phyloP scores from a whole-genome alignment of 805 yeast species.

The Metschnikowia cerradonensis region DNA sequence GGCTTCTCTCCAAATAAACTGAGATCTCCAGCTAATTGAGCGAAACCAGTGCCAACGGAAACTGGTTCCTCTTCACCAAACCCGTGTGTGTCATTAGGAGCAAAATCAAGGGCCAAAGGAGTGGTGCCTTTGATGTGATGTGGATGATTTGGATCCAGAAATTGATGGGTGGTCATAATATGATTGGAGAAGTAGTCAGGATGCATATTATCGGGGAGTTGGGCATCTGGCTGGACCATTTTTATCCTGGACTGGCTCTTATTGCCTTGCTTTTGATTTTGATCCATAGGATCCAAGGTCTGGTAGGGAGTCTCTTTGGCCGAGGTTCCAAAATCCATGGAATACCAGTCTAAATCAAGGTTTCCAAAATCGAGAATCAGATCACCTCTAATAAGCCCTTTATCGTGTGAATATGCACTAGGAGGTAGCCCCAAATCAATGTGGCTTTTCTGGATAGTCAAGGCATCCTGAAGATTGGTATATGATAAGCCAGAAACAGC shows the following conservation, averaged over 20 bases:
- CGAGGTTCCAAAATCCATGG: constrained; percentile 7
- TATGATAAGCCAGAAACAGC: constrained; percentile 62
- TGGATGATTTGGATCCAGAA: constrained; percentile 35
- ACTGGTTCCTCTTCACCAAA: constrained; percentile 1
- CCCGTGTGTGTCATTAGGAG: constrained; percentile 13
- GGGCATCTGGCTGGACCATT: constrained; percentile 14
- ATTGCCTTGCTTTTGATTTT: neutral
- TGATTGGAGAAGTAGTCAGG: constrained; percentile 18
- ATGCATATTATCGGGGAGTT: constrained; percentile 4
- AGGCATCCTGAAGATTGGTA: constrained; percentile 46
- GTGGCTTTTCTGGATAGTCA: constrained; percentile 29
- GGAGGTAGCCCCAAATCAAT: constrained; percentile 28
- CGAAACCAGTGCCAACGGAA: constrained; percentile 10
- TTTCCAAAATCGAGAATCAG: constrained; percentile 18
- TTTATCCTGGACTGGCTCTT: neutral
- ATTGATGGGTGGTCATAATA: constrained; percentile 23
- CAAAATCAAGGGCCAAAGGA: constrained; percentile 31
- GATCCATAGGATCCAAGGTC: neutral
- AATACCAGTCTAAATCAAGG: constrained; percentile 25
- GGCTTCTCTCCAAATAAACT: constrained; percentile 1
- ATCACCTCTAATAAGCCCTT: constrained; percentile 18
- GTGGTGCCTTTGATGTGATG: constrained; percentile 40
- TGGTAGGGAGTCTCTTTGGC: neutral
- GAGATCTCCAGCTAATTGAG: constrained; percentile 11
- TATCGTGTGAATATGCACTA: constrained; percentile 30